These are phyloP conservation scores for Trametes maxima DNA, from an alignment of 768 basidiomycete species.

Conservation along the genomic window DNA sequence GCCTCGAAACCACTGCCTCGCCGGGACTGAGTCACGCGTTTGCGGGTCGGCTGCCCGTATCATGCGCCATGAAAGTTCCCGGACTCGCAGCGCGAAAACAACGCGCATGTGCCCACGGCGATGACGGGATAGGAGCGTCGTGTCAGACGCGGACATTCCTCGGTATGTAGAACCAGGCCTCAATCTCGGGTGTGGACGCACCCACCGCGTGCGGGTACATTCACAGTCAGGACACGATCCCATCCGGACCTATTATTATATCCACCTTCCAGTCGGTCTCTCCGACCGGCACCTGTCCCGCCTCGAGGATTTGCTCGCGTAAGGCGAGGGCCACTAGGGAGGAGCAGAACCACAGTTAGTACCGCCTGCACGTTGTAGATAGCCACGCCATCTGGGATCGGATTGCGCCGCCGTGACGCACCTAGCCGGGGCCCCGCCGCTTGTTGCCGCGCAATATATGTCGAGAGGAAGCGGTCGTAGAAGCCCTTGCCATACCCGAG, in stretches of 20 bases:
- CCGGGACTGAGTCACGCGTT: too few species aligned
- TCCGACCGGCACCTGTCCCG: constrained; percentile 52
- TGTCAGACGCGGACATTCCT: constrained; percentile 17
- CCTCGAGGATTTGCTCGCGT: constrained; percentile 60
- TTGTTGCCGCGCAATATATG: constrained; percentile 42
- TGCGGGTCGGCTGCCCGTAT: too few species aligned
- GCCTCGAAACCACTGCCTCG: too few species aligned
- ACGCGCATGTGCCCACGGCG: constrained; percentile 7
- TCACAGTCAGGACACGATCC: constrained; percentile 29
- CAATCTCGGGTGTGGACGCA: constrained; percentile 11
- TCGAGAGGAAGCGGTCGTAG: constrained; percentile 73
- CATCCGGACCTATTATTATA: constrained; percentile 54
- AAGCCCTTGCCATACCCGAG: constrained; percentile 85
- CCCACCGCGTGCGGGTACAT: background rate
- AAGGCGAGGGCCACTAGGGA: constrained; percentile 63
- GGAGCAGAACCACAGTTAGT: constrained; percentile 11
- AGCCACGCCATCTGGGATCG: constrained; percentile 1
- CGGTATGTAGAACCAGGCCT: constrained; percentile 12
- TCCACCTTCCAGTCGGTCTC: constrained; percentile 69
- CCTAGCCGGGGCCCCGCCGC: constrained; percentile 59
- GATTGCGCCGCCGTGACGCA: constrained; percentile 32
- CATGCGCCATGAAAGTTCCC: background rate
- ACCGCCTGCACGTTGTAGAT: constrained; percentile 12
- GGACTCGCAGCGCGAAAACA: background rate
- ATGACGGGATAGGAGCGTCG: constrained; percentile 16